phyloP scores from a whole-genome alignment of 805 yeast genomes.

The Saccharomyces paradoxus region DNA sequence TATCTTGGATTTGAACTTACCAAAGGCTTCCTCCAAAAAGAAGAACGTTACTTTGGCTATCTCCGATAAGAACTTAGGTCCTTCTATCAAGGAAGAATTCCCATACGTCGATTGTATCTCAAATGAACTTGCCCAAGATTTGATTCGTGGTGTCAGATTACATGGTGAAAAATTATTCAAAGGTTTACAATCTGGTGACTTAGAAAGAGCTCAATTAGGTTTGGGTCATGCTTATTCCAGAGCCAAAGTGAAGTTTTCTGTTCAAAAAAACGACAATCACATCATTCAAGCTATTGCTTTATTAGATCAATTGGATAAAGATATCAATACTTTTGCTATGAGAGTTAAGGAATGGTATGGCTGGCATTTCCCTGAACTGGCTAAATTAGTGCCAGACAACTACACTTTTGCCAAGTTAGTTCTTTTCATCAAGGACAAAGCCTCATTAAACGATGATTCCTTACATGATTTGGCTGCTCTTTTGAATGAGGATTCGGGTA shows the following conservation, averaged over 20 bases:
- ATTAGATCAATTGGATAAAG: conserved; percentile 95
- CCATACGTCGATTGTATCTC: conserved; percentile 86
- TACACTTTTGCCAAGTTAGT: conserved; percentile 78
- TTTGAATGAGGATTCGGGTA: conserved; percentile 82
- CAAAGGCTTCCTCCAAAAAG: conserved; percentile 56
- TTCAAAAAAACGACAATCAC: conserved; percentile 97
- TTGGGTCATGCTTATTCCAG: conserved; percentile 98
- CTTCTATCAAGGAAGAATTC: conserved; percentile 85
- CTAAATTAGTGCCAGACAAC: conserved; percentile 84
- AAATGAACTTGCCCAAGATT: conserved; percentile 87
- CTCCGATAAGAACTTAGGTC: conserved; percentile 92
- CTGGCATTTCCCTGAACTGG: conserved; percentile 97
- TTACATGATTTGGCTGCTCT: conserved; percentile 84
- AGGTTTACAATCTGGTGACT: conserved; percentile 88
- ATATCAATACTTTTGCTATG: conserved; percentile 94
- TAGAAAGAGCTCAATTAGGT: conserved; percentile 97
- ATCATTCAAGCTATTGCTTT: conserved; percentile 97
- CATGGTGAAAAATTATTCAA: conserved; percentile 84
- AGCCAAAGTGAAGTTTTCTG: conserved; percentile 97
- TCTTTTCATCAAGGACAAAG: conserved; percentile 77
- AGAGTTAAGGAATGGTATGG: conserved; percentile 98
- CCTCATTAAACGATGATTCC: conserved; percentile 68
- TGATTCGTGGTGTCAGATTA: conserved; percentile 88
- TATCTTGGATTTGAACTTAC: conserved; percentile 82
- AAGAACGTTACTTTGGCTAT: conserved; percentile 72